Conservation (phyloP, 2,329 filamentous ascomycete genomes). For the Chaetomium olivaceum region DNA sequence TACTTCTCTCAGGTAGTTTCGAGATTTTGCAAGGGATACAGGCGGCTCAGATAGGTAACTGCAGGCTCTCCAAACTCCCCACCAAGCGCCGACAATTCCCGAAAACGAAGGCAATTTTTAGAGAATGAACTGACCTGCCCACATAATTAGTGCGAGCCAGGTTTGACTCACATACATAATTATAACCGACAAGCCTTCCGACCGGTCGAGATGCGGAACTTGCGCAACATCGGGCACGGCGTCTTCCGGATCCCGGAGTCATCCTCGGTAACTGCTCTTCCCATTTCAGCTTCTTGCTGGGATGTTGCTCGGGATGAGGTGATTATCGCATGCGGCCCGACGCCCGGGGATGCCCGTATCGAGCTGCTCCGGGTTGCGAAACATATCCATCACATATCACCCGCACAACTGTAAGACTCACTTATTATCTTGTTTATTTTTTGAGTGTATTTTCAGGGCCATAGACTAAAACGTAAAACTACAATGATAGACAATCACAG, state of each 20-base stretch:
- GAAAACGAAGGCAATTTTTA: constrained; percentile 20
- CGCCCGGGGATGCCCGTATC: constrained; percentile 66
- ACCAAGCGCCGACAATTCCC: constrained; percentile 24
- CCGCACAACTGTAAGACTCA: constrained; percentile 45
- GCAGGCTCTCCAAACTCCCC: not conserved
- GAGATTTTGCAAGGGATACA: not conserved
- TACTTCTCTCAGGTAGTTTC: not conserved
- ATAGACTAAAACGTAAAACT: constrained; percentile 33
- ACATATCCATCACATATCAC: constrained; percentile 39
- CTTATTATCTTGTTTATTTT: not conserved
- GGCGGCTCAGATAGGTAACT: not conserved
- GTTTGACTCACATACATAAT: constrained; percentile 19
- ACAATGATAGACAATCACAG: constrained; percentile 35
- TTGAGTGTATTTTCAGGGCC: not conserved
- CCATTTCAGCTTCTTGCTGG: constrained; percentile 80
- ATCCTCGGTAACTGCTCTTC: constrained; percentile 48
- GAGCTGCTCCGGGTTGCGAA: constrained; percentile 63
- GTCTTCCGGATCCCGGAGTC: constrained; percentile 54
- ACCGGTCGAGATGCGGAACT: constrained; percentile 72
- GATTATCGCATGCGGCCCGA: constrained; percentile 83
- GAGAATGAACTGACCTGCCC: not conserved
- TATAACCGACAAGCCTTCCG: not conserved
- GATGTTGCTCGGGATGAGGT: constrained; percentile 76
- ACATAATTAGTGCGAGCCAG: not conserved
- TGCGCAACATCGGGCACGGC: constrained; percentile 73